Percentiles rank a stretch among this genome's conserved stretches.
Evolutionary conservation across 306 rosid genomes (phyloP).

Genomic region (Cicer chorassanicum): DNA sequence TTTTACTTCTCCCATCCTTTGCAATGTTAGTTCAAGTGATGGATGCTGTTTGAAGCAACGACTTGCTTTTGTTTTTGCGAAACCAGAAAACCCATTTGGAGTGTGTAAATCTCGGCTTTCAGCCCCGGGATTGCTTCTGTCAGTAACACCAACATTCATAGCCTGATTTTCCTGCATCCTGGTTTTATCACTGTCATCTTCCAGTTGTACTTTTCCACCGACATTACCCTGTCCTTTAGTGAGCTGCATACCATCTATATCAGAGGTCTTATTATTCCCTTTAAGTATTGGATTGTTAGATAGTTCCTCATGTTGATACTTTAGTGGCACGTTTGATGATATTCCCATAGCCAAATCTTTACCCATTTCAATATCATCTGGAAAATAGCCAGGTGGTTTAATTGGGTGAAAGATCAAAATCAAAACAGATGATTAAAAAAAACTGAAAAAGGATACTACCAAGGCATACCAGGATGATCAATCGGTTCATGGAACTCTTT

Average conservation of each 20-base stretch:
- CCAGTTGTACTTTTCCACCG: conserved; percentile 45
- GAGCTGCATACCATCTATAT: conserved; percentile 43
- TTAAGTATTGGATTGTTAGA: conserved; percentile 47
- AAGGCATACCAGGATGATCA: conserved; percentile 59
- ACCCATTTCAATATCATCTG: conserved; percentile 60
- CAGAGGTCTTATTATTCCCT: conserved; percentile 46
- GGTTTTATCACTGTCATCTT: conserved; percentile 48
- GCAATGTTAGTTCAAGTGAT: conserved; percentile 61
- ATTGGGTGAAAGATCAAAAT: conserved; percentile 35
- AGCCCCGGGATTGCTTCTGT: conserved; percentile 49
- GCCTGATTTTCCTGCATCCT: conserved; percentile 42
- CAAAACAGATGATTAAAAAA: background rate
- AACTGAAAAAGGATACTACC: conserved; percentile 29
- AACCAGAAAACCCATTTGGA: conserved; percentile 51
- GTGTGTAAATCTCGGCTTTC: conserved; percentile 58
- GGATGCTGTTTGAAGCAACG: conserved; percentile 51
- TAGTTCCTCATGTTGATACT: conserved; percentile 44
- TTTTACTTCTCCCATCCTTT: conserved; percentile 56
- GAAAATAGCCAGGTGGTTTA: conserved; percentile 36
- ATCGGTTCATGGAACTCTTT: conserved; percentile 50
- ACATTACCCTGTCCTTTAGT: conserved; percentile 42
- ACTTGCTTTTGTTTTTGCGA: conserved; percentile 51
- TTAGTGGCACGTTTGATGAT: conserved; percentile 42
- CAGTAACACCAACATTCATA: conserved; percentile 41
- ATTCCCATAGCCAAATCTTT: conserved; percentile 58